Conservation (phyloP, 306 rosid species). For the Casuarina glauca region DNA sequence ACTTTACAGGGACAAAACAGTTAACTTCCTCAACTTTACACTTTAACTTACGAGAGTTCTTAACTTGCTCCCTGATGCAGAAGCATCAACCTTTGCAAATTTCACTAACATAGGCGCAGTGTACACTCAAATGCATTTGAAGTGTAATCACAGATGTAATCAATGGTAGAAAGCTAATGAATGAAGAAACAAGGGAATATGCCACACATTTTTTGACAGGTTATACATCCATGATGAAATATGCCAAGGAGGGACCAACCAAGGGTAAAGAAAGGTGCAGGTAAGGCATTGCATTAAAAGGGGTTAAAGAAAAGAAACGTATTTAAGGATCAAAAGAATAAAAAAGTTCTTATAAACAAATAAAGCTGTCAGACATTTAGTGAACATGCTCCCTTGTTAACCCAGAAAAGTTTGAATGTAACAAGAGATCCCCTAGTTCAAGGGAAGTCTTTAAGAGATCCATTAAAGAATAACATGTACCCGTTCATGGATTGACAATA, state of each 20-base stretch:
- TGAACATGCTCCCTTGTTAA: background rate
- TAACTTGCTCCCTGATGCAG: background rate
- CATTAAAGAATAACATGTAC: conserved; percentile 36
- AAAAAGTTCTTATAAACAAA: background rate
- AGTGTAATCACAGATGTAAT: background rate
- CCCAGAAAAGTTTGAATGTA: background rate
- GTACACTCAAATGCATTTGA: background rate
- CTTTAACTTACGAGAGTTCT: background rate
- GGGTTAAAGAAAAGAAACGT: background rate
- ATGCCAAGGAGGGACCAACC: background rate
- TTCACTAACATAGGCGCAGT: background rate
- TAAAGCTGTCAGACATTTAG: background rate
- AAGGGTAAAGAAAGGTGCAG: background rate
- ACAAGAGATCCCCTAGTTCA: background rate
- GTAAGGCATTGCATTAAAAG: background rate
- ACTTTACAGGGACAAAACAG: background rate
- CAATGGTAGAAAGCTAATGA: background rate
- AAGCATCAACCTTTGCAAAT: background rate
- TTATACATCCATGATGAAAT: background rate
- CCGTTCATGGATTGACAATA: conserved; percentile 69
- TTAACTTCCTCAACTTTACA: background rate
- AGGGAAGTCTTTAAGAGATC: background rate
- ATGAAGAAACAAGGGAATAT: background rate
- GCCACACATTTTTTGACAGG: background rate
- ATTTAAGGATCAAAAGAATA: background rate